phyloP scores from a whole-genome alignment of 2,329 filamentous ascomycete genomes.

The Helicocarpus griseus region DNA sequence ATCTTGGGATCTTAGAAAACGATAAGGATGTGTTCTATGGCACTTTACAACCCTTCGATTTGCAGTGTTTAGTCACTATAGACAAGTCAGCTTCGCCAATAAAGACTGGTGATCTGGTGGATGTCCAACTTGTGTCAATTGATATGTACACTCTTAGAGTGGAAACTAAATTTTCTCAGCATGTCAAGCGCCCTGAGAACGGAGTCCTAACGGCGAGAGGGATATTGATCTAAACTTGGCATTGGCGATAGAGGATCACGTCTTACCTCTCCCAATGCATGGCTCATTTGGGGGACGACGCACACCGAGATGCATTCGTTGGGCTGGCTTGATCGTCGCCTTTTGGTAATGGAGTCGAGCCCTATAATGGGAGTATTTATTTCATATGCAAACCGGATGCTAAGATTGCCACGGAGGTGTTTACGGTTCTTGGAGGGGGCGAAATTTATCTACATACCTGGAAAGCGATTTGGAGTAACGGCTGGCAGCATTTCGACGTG shows the following conservation, averaged over 20 bases:
- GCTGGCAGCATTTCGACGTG: background rate
- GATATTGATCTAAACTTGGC: background rate
- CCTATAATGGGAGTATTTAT: background rate
- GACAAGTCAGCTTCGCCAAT: conserved; percentile 6
- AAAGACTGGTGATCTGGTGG: conserved; percentile 13
- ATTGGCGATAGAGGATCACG: background rate
- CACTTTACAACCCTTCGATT: conserved; percentile 13
- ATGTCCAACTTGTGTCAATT: conserved; percentile 11
- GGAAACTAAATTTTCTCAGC: conserved; percentile 7
- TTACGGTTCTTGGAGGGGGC: background rate
- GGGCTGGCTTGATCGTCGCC: background rate
- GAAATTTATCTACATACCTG: background rate
- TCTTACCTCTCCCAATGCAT: too few relatives aligned
- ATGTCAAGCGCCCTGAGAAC: conserved; percentile 10
- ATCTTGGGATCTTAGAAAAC: background rate
- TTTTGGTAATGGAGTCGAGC: background rate
- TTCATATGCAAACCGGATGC: background rate
- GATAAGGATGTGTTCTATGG: conserved; percentile 10
- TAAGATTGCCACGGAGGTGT: background rate
- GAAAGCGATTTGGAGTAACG: background rate
- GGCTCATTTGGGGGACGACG: too few relatives aligned
- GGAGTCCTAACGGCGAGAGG: conserved; percentile 2
- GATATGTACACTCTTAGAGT: conserved; percentile 14
- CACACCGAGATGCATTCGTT: background rate
- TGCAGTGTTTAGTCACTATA: conserved; percentile 12